phyloP scores from a whole-genome alignment of 192 early-diverging fungal genomes.

The Backusella liffmaniae region DNA sequence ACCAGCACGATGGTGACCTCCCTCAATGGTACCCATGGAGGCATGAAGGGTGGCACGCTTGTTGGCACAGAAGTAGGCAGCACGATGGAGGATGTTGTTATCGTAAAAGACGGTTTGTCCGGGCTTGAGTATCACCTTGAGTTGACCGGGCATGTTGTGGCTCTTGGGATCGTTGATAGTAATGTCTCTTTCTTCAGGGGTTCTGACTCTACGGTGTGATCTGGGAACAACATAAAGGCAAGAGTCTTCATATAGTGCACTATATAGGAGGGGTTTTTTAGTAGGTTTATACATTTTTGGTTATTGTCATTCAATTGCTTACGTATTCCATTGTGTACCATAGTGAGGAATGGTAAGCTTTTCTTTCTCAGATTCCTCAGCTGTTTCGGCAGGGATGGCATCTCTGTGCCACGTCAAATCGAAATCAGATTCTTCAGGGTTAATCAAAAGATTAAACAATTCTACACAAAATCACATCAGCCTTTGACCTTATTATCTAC shows the following conservation, averaged over 20 bases:
- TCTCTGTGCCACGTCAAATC: slow-evolving; percentile 50
- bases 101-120: slow-evolving; percentile 56
- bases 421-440: slow-evolving; percentile 43
- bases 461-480: slow-evolving; percentile 18
- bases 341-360: slow-evolving; percentile 41
- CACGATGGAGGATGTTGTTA: slow-evolving; percentile 53
- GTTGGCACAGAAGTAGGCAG: slow-evolving; percentile 32
- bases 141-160: slow-evolving; percentile 42
- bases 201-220: slow-evolving; percentile 44
- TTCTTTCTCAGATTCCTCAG: slow-evolving; percentile 37
- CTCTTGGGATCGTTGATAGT: slow-evolving; percentile 43
- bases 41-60: slow-evolving; percentile 49
- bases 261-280: background rate
- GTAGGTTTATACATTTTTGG: background rate
- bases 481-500: background rate
- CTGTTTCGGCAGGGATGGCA: slow-evolving; percentile 35
- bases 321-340: slow-evolving; percentile 51
- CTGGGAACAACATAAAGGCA: slow-evolving; percentile 46
- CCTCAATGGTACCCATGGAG: slow-evolving; percentile 46
- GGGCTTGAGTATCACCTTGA: slow-evolving; percentile 37
- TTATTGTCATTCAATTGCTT: background rate
- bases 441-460: slow-evolving; percentile 48
- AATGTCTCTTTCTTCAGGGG: slow-evolving; percentile 41
- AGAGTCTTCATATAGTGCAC: slow-evolving; percentile 47
- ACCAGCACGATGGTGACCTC: slow-evolving; percentile 44